Base-by-base conservation (phyloP, 768 basidiomycete species). In the Daedaleopsis nitida region DNA sequence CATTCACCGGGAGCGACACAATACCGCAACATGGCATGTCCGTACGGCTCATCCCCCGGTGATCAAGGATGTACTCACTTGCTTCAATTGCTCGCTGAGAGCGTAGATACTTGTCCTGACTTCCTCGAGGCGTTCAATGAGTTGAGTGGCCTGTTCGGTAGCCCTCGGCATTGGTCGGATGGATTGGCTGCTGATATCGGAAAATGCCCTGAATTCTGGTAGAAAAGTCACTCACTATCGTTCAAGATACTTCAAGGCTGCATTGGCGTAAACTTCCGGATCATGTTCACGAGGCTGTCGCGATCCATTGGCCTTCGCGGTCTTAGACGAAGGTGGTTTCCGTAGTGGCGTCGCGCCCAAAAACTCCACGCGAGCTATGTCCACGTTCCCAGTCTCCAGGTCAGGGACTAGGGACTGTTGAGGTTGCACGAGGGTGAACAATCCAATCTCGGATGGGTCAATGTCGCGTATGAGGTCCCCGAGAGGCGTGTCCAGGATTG, bases 381-480 rank as follows among this genome's bases (percentile, higher is more conserved):
- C 79, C 35, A 78, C 78, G 38, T 56, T 64, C 23, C 53, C 34
- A 0, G 58, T 10, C 37, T 69, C 73, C 12, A 73, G 73, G 27
- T 72, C 73, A 19, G 68, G 56, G 1, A 64, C 42, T n/a, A 55
- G 52, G 17, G 60, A 59, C 38, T 66, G 72, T 35, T 58, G 68
- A 43, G 70, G 73, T 5, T 73, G 69, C 2, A 82, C 76, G 54
- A 91, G 80, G 8, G 81, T 85, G 74, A 92, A 92, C 24, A 93
- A 83, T 39, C 91, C 91, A 27, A 91, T 80, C 69, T 93, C 91
- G 6, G 90, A 85, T 10, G 86, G 78, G 65, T 92, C 90, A 62
- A 87, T 79, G 67, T 92, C 91, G 68, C 91, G 89, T 62, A 92
- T 90, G 62, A 92, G 84, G 68, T 92, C 87, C 45, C 86, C 86